Evolutionary conservation across 805 yeast species (phyloP).

Genomic region (Ogataea paraovalis): DNA sequence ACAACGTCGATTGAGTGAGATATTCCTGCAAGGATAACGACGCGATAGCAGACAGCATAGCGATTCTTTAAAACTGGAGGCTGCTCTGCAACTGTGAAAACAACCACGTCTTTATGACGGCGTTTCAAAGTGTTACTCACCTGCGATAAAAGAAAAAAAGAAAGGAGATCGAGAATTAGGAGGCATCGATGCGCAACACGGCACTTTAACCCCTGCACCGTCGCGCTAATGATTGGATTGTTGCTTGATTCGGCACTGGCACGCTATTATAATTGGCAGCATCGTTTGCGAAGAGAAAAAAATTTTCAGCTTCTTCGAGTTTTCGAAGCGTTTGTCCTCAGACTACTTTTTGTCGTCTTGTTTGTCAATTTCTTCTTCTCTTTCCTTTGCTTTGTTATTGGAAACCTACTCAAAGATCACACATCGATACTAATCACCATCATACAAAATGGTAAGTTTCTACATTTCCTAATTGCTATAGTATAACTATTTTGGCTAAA

Average conservation of each 20-base stretch:
- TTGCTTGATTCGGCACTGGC: not conserved
- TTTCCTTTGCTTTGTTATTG: not conserved
- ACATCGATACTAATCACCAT: not conserved
- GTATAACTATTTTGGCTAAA: slow-evolving; percentile 21
- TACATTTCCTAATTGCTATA: not conserved
- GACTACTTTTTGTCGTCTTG: too few relatives aligned
- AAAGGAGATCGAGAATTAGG: not conserved
- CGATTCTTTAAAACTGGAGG: not conserved
- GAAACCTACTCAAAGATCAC: not conserved
- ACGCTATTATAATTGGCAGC: not conserved
- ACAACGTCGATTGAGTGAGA: not conserved
- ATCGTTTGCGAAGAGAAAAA: not conserved
- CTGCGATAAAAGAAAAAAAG: not conserved
- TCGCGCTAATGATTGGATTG: not conserved
- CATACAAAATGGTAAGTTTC: slow-evolving; percentile 24
- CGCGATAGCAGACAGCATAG: slow-evolving; percentile 3
- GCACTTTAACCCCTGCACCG: not conserved
- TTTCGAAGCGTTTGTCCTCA: not conserved
- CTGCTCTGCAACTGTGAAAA: not conserved
- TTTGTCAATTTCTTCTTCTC: not conserved
- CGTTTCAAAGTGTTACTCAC: not conserved
- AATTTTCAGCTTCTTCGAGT: not conserved
- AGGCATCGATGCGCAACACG: too few relatives aligned
- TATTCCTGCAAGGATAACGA: slow-evolving; percentile 3
- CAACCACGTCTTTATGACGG: not conserved